Percentiles rank a stretch among this genome's conserved stretches.
phyloP scores from a whole-genome alignment of 1,284 basidiomycete species.

The Wolfiporia cocos region DNA sequence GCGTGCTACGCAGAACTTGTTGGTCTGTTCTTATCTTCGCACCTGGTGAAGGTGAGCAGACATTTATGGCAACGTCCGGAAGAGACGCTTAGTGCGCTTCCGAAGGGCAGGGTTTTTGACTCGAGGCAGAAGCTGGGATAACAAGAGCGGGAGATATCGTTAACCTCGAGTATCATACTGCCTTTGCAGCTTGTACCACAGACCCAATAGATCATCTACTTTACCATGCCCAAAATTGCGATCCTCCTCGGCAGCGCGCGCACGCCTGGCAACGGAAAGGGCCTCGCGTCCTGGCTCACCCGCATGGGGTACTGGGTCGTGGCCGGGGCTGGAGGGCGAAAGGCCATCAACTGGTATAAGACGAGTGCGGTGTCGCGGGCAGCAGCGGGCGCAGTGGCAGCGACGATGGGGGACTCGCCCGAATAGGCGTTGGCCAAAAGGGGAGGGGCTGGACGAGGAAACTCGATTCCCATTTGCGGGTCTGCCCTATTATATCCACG shows the following conservation, averaged over 20 bases:
- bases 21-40: too few relatives aligned
- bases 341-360: conserved; percentile 31
- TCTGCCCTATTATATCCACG: conserved; percentile 8
- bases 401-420: conserved; percentile 4
- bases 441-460: conserved; percentile 7
- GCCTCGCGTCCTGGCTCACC: conserved; percentile 23
- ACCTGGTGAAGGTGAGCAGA: too few relatives aligned
- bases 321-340: conserved; percentile 28
- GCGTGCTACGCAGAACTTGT: too few relatives aligned
- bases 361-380: too few relatives aligned
- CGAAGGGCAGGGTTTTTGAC: too few relatives aligned
- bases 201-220: too few relatives aligned
- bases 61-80: too few relatives aligned
- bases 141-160: too few relatives aligned
- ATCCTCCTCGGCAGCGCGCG: conserved; percentile 24
- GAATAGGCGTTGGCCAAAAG: conserved; percentile 9
- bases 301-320: conserved; percentile 26
- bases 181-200: too few relatives aligned
- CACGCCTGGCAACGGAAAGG: conserved; percentile 20
- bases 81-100: too few relatives aligned
- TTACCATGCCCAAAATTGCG: conserved; percentile 17
- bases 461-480: conserved; percentile 8
- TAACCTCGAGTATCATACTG: too few relatives aligned
- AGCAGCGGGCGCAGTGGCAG: conserved; percentile 2
- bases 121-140: too few relatives aligned